Base-by-base conservation (phyloP, 2,329 filamentous ascomycete species). In the Cryphonectria japonica region DNA sequence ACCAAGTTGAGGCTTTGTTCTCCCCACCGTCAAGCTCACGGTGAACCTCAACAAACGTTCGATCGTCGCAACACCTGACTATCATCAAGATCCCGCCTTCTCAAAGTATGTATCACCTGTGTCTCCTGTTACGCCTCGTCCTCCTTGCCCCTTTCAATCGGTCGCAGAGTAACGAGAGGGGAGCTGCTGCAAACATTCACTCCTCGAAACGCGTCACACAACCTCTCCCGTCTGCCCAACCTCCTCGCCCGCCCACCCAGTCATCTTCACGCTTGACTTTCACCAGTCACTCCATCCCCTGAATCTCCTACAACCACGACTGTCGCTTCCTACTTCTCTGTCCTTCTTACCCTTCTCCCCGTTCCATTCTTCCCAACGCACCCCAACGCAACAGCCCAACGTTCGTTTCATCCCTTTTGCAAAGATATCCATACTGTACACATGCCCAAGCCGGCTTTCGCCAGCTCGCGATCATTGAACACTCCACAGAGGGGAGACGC, bases 131-230 rank as follows among this genome's bases (percentile, higher is more conserved):
- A 62, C 70, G 68, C 64, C n/a, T 61, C 61, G 62, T 72, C 60
- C 67, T 52, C 57, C 19, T 39, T 73, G 52, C 54, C 72, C 69
- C 67, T 69, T 62, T 65, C 57, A 46, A 66, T 65, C 41, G 43
- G 29, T 62, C 37, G 32, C 63, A 70, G 72, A 68, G 72, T 72
- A 66, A 73, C 72, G 54, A 50, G 46, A 2, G 46, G 57, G 37
- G 65, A 54, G 29, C 59, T 69, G 46, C 22, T 50, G 72, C 72
- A 72, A 73, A 72, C 70, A 70, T 43, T 61, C n/a, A 39, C 60
- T 73, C 65, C 46, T 69, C 72, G 66, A 68, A 68, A 69, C 67
- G 72, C 61, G 72, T 73, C 72, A 50, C 67, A 73, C 72, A 66
- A 41, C 54, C 54, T 66, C 70, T 70, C 67, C 67, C 59, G 70